phyloP scores from a whole-genome alignment of 371 early-diverging fungal genomes.

The Mortierella sp. region DNA sequence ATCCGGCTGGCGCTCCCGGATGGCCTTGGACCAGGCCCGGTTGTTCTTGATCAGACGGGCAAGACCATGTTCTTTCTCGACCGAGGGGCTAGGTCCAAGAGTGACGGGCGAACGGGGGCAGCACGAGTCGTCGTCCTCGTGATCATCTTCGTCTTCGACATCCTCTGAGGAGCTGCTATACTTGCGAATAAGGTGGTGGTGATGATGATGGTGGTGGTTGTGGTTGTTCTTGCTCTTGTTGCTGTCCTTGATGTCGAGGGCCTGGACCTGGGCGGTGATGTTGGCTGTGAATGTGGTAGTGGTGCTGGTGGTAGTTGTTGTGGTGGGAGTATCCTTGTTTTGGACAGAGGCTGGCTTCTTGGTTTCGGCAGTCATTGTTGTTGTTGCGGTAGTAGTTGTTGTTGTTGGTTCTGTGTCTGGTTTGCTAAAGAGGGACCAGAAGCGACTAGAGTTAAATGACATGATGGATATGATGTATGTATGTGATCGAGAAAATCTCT shows the following conservation, averaged over 20 bases:
- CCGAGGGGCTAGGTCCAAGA: conserved; percentile 44
- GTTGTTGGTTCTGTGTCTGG: not conserved
- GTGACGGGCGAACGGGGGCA: conserved; percentile 49
- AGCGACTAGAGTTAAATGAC: not conserved
- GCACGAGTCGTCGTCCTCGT: conserved; percentile 35
- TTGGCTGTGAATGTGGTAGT: not conserved
- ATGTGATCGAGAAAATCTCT: not conserved
- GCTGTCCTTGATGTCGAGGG: not conserved
- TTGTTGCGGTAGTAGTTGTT: not conserved
- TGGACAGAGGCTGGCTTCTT: no score
- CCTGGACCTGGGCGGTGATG: not conserved
- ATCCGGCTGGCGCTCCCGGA: conserved; percentile 57
- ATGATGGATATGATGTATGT: not conserved
- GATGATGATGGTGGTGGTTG: conserved; percentile 15
- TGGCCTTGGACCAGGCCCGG: conserved; percentile 67
- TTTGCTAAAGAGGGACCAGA: conserved; percentile 13
- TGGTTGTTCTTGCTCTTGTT: not conserved
- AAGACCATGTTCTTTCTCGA: conserved; percentile 31
- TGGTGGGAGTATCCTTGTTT: conserved; percentile 1
- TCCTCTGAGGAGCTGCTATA: conserved; percentile 18
- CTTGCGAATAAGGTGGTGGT: conserved; percentile 37
- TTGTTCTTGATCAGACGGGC: conserved; percentile 58
- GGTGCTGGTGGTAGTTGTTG: conserved; percentile 5
- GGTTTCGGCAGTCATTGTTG: not conserved
- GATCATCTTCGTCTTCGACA: conserved; percentile 9